These are phyloP conservation scores for Colletotrichum destructivum DNA, from an alignment of 2,329 filamentous ascomycete species.

Conservation along the genomic window DNA sequence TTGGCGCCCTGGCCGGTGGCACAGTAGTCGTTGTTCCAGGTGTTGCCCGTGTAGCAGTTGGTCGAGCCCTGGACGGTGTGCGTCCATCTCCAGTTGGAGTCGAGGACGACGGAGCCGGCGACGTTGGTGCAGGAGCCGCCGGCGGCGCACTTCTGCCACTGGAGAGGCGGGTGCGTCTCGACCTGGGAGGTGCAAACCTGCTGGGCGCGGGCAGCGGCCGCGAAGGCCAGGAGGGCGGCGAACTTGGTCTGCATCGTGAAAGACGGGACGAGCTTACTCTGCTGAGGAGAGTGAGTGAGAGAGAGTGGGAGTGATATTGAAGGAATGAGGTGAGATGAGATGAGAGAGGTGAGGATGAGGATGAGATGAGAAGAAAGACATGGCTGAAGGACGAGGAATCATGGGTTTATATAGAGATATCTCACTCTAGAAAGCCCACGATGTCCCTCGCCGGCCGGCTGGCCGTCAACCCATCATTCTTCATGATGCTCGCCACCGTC, in stretches of 20 bases:
- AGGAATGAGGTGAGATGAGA: slow-evolving; percentile 14
- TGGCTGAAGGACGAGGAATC: neutral
- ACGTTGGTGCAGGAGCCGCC: slow-evolving; percentile 66
- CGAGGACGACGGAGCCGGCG: slow-evolving; percentile 67
- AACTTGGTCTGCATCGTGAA: slow-evolving; percentile 49
- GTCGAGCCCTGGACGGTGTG: slow-evolving; percentile 61
- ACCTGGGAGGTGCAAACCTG: slow-evolving; percentile 63
- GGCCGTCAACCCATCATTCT: neutral
- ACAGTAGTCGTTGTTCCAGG: slow-evolving; percentile 57
- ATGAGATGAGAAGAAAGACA: slow-evolving; percentile 2
- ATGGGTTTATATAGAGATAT: slow-evolving; percentile 29
- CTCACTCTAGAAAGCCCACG: neutral
- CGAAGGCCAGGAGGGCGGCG: slow-evolving; percentile 56
- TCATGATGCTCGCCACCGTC: neutral
- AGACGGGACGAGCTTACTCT: slow-evolving; percentile 34
- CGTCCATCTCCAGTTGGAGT: slow-evolving; percentile 75
- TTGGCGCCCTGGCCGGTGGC: slow-evolving; percentile 55
- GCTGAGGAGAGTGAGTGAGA: slow-evolving; percentile 12
- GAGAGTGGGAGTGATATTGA: slow-evolving; percentile 10
- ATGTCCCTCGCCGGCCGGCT: neutral
- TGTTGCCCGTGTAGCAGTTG: slow-evolving; percentile 72
- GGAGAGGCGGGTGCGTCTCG: slow-evolving; percentile 68
- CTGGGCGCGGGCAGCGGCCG: slow-evolving; percentile 64
- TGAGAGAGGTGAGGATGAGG: neutral
- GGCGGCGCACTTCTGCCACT: slow-evolving; percentile 67